These are phyloP conservation scores for Trametes coccinea DNA, from an alignment of 768 basidiomycete genomes.

Conservation along the genomic window DNA sequence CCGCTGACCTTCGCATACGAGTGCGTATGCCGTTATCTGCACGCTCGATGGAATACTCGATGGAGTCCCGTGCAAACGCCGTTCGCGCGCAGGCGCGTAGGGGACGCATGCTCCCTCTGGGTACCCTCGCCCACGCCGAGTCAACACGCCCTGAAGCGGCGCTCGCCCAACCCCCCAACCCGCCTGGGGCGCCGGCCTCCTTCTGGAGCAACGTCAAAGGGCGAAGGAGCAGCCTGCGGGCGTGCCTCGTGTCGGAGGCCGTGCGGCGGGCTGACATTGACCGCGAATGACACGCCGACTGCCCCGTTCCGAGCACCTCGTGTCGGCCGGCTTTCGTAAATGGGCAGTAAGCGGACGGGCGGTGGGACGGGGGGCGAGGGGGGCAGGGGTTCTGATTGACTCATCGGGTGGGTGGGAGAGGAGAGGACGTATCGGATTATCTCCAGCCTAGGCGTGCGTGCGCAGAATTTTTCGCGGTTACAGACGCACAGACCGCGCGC, in stretches of 20 bases:
- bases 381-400: constrained; percentile 11
- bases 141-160: constrained; percentile 19
- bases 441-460: not conserved
- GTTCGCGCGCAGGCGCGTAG: constrained; percentile 22
- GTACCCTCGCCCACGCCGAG: constrained; percentile 26
- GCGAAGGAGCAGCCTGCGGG: constrained; percentile 4
- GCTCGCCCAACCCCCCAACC: not conserved
- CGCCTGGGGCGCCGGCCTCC: not conserved
- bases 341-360: constrained; percentile 14
- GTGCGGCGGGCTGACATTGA: not conserved
- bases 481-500: not conserved
- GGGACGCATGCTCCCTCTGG: constrained; percentile 1
- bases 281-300: constrained; percentile 8
- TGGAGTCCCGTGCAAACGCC: constrained; percentile 27
- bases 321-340: constrained; percentile 19
- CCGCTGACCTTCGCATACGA: constrained; percentile 23
- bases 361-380: constrained; percentile 4
- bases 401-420: constrained; percentile 6
- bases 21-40: constrained; percentile 29
- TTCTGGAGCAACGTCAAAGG: constrained; percentile 14
- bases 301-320: constrained; percentile 20
- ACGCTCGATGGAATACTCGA: constrained; percentile 21
- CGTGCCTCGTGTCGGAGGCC: not conserved
- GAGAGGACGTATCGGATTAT: constrained; percentile 12
- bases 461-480: constrained; percentile 2